A percentile compares a stretch with the other conserved stretches of the same genome.
Conservation (phyloP, 306 rosid species). For the Cucumis sativus region Cucumber_9930_V3 NC_026660.2:10370501-10371000, state of each 20-base stretch:
- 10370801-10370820: neutral
- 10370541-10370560: neutral
- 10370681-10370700: conserved; percentile 32
- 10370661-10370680: conserved; percentile 76
- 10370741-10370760: neutral
- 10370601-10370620: conserved; percentile 37
- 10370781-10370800: neutral
- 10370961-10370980: neutral
- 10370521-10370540: neutral
- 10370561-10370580: neutral
- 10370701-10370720: neutral
- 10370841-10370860: neutral
- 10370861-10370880: neutral
- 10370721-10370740: neutral
- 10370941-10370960: neutral
- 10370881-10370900: neutral
- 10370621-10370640: conserved; percentile 71
- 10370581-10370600: neutral
- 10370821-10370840: conserved; percentile 35
- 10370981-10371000: neutral
- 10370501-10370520: neutral
- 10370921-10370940: neutral
- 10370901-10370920: neutral
- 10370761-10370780: neutral
- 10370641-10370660: conserved; percentile 70